phyloP scores from a whole-genome alignment of 805 yeast species.

The Saccharomyces jurei region DNA sequence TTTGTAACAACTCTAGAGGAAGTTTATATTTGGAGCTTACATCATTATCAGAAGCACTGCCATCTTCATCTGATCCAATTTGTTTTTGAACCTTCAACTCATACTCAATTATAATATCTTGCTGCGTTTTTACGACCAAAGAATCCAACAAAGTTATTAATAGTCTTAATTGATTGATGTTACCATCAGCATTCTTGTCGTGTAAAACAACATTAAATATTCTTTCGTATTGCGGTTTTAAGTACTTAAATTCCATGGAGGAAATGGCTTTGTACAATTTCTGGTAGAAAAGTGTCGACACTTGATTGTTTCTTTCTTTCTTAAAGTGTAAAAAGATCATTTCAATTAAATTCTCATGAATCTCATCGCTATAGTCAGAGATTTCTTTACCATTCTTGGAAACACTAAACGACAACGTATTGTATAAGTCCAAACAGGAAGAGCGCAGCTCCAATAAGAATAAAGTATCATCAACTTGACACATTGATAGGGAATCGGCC shows the following conservation, averaged over 20 bases:
- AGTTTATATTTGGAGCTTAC: conserved; percentile 18
- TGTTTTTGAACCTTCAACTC: conserved; percentile 41
- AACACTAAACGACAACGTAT: conserved; percentile 19
- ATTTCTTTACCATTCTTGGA: conserved; percentile 28
- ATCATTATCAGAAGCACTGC: conserved; percentile 2
- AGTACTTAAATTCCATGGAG: conserved; percentile 25
- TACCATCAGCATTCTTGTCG: conserved; percentile 8
- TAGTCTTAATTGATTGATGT: conserved; percentile 38
- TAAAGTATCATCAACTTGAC: conserved; percentile 31
- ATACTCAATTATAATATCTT: conserved; percentile 53
- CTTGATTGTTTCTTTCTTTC: conserved; percentile 22
- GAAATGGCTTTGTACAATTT: conserved; percentile 29
- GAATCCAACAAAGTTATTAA: conserved; percentile 34
- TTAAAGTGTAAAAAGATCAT: conserved; percentile 30
- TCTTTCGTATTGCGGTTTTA: conserved; percentile 29
- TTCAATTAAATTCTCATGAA: conserved; percentile 39
- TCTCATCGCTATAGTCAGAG: conserved; percentile 30
- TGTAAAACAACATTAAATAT: conserved; percentile 31
- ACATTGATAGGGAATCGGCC: conserved; percentile 25
- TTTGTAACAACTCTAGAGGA: conserved; percentile 32
- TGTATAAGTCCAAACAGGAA: conserved; percentile 38
- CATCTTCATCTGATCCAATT: conserved; percentile 6
- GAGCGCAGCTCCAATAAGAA: conserved; percentile 37
- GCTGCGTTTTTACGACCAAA: conserved; percentile 42
- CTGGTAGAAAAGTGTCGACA: conserved; percentile 31